These are phyloP conservation scores for Entomortierella beljakovae DNA, from an alignment of 192 early-diverging fungal species.

Conservation along the genomic window DNA sequence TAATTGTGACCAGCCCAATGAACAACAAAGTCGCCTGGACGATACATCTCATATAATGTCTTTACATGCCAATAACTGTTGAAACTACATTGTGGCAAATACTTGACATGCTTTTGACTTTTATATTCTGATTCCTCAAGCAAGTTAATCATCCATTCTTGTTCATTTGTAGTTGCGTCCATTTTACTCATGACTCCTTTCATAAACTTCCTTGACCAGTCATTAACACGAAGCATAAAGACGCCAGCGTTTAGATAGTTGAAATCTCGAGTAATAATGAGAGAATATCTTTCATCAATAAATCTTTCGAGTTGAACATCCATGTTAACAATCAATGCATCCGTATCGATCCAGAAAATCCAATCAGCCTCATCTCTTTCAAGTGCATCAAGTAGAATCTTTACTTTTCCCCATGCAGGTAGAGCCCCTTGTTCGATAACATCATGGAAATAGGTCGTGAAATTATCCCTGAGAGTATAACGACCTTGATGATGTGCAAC, in stretches of 20 bases:
- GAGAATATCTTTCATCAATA: constrained; percentile 45
- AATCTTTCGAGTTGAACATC: constrained; percentile 53
- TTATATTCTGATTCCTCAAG: constrained; percentile 8
- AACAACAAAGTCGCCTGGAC: constrained; percentile 28
- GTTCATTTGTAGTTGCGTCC: constrained; percentile 7
- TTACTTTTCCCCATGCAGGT: constrained; percentile 24
- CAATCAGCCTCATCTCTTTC: constrained; percentile 53
- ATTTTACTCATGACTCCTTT: constrained; percentile 34
- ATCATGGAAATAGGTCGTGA: constrained; percentile 23
- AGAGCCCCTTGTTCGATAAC: not conserved
- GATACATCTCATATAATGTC: constrained; percentile 14
- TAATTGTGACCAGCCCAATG: constrained; percentile 35
- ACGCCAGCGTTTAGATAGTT: constrained; percentile 64
- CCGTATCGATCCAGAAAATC: constrained; percentile 69
- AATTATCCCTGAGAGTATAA: constrained; percentile 29
- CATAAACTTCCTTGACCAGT: constrained; percentile 56
- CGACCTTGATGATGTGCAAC: constrained; percentile 13
- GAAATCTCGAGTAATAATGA: constrained; percentile 22
- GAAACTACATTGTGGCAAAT: constrained; percentile 31
- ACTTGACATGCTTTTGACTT: constrained; percentile 11
- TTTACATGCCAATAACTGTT: constrained; percentile 34
- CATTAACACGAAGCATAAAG: constrained; percentile 62
- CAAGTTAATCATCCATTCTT: constrained; percentile 29
- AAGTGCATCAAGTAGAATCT: constrained; percentile 25
- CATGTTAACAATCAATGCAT: constrained; percentile 63